phyloP scores from a whole-genome alignment of 2,329 filamentous ascomycete genomes.

The Trichophyton verrucosum region DNA sequence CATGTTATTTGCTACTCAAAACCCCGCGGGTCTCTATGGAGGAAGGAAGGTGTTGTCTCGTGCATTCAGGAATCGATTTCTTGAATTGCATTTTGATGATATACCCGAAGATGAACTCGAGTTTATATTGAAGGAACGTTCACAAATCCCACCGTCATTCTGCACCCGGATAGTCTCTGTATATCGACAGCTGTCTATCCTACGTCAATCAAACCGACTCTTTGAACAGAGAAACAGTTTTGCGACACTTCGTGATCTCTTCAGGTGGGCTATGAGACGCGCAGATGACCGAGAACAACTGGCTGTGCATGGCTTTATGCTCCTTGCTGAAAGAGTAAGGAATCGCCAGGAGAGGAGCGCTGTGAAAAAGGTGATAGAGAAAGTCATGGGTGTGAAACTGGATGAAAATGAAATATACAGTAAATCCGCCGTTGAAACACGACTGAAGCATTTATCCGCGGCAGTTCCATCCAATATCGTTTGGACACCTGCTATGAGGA shows the following conservation, averaged over 20 bases:
- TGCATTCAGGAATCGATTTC: slow-evolving; percentile 90
- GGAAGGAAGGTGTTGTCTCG: slow-evolving; percentile 86
- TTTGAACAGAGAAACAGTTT: slow-evolving; percentile 98
- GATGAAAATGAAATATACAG: slow-evolving; percentile 64
- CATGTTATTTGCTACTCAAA: slow-evolving; percentile 96
- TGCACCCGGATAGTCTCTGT: slow-evolving; percentile 83
- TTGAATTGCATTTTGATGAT: slow-evolving; percentile 95
- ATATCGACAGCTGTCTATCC: slow-evolving; percentile 79
- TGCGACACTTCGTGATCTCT: slow-evolving; percentile 87
- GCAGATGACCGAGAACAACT: slow-evolving; percentile 81
- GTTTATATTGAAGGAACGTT: slow-evolving; percentile 77
- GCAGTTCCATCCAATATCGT: slow-evolving; percentile 47
- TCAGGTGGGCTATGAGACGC: slow-evolving; percentile 79
- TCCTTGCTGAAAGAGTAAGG: slow-evolving; percentile 87
- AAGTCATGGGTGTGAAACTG: slow-evolving; percentile 75
- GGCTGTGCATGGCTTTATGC: slow-evolving; percentile 87
- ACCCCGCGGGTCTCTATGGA: slow-evolving; percentile 88
- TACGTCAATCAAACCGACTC: slow-evolving; percentile 78
- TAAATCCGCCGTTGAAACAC: slow-evolving; percentile 43
- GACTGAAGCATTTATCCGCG: slow-evolving; percentile 33
- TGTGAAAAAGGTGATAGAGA: slow-evolving; percentile 80
- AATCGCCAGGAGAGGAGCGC: slow-evolving; percentile 73
- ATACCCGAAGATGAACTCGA: slow-evolving; percentile 92
- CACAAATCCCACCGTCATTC: slow-evolving; percentile 80
- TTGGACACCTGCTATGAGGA: slow-evolving; percentile 90